Evolutionary conservation across 805 yeast genomes (phyloP), one percentile per base, ranked within the genome.

Genomic region (Priceomyces melissophilus): DNA sequence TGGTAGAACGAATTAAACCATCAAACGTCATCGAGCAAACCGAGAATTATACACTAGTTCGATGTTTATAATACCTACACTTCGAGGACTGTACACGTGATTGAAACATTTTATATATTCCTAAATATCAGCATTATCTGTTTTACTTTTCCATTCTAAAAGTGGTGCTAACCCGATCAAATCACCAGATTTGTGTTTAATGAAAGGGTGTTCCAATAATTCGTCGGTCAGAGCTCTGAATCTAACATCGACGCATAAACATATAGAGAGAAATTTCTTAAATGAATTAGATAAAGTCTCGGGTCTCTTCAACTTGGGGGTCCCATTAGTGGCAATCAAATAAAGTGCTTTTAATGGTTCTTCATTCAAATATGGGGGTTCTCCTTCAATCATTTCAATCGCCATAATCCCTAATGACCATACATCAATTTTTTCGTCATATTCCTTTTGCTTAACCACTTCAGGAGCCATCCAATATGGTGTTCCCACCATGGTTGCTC

Each of bases 391-490:
- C 93, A 84, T 84, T 57, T 84, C 93, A 49, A 84, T 85, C 3
- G 90, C 82, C 93, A 84, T 84, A 48, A 84, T 85, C 35, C 93
- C 93, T 43, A 84, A 63, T 3, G 87, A 81, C 93, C 93, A 84
- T 16, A 85, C 82, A 54, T 84, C 93, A 20, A 84, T 88, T 57
- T 85, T 85, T 38, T 84, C 87, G 37, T 84, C 93, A 55, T 84
- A 84, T 48, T 84, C 88, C 54, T 84, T 82, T 53, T 82, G 87
- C 50, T 79, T 80, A 30, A 84, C 89, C 34, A 84, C 89, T 61
- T 84, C 93, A 1, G 93, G 93, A 0, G 93, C 93, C 93, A 84
- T 84, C 93, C 93, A 84, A 61, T 84, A 84, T 8, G 93, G 91
- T 1, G 93, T 84, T 5, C 93, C 93, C 3, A 84, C 93, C 91